Conservation (phyloP, 495 filamentous ascomycete genomes). For the Aspergillus avenaceus region DNA sequence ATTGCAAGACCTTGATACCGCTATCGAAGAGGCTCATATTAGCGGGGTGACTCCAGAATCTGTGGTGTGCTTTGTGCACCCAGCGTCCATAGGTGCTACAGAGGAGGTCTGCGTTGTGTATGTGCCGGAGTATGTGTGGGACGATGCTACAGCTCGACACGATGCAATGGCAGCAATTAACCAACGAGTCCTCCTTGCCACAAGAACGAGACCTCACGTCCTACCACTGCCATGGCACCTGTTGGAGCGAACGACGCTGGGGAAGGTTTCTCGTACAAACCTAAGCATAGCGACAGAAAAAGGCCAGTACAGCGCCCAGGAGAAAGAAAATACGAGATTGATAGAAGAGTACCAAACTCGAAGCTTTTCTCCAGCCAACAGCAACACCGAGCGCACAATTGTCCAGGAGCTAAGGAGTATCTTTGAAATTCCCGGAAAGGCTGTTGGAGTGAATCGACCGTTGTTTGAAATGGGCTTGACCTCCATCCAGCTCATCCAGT, state of each 20-base stretch:
- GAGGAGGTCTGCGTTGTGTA: slow-evolving; percentile 37
- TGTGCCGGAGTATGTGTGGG: slow-evolving; percentile 10
- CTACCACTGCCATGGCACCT: slow-evolving; percentile 10
- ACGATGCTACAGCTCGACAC: slow-evolving; percentile 6
- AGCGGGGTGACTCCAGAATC: slow-evolving; percentile 22
- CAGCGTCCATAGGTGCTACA: slow-evolving; percentile 21
- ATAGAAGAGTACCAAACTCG: background rate
- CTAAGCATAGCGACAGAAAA: slow-evolving; percentile 16
- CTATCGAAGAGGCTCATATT: slow-evolving; percentile 37
- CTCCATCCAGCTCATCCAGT: background rate
- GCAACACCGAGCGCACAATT: background rate
- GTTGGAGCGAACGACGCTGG: slow-evolving; percentile 25
- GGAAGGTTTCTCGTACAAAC: slow-evolving; percentile 46
- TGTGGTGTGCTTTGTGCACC: slow-evolving; percentile 26
- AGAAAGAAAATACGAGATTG: slow-evolving; percentile 20
- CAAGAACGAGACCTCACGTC: slow-evolving; percentile 9
- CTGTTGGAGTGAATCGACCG: background rate
- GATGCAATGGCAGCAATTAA: slow-evolving; percentile 8
- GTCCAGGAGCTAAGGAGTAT: too few species aligned
- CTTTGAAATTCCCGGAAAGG: too few species aligned
- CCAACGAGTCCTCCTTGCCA: slow-evolving; percentile 8
- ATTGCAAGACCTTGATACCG: slow-evolving; percentile 37
- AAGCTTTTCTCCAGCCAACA: background rate
- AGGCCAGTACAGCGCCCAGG: slow-evolving; percentile 4
- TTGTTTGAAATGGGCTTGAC: background rate